phyloP scores from a whole-genome alignment of 2,329 filamentous ascomycete species.

The Onygenales sp. region DNA sequence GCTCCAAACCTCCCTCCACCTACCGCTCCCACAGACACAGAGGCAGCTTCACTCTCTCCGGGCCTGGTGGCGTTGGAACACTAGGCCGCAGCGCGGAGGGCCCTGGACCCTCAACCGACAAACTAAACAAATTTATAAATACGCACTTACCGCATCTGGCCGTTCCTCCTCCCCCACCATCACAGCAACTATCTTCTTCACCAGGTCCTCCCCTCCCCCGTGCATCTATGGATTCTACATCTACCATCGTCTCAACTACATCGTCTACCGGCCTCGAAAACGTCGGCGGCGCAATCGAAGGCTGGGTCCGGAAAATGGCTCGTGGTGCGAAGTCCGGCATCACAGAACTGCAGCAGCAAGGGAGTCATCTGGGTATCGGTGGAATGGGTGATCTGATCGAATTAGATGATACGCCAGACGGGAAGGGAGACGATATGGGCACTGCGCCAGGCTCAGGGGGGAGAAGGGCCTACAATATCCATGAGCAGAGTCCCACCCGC shows the following conservation, averaged over 20 bases:
- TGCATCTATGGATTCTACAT: slow-evolving; percentile 25
- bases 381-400: slow-evolving; percentile 36
- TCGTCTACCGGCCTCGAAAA: slow-evolving; percentile 56
- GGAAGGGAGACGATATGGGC: neutral
- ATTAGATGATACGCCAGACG: slow-evolving; percentile 27
- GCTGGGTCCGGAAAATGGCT: slow-evolving; percentile 79
- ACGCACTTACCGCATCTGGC: slow-evolving; percentile 73
- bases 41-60: slow-evolving; percentile 55
- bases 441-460: neutral
- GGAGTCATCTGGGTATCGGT: slow-evolving; percentile 17
- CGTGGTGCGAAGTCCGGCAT: slow-evolving; percentile 31
- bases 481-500: too few relatives aligned
- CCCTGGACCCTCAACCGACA: slow-evolving; percentile 70
- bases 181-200: slow-evolving; percentile 35
- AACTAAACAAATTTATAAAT: slow-evolving; percentile 72
- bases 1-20: slow-evolving; percentile 23
- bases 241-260: slow-evolving; percentile 21
- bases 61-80: slow-evolving; percentile 81
- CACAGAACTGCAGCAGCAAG: slow-evolving; percentile 29
- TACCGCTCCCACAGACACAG: slow-evolving; percentile 31
- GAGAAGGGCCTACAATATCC: too few relatives aligned
- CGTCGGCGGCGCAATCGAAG: slow-evolving; percentile 77
- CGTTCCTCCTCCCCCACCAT: slow-evolving; percentile 55
- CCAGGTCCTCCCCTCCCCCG: slow-evolving; percentile 16
- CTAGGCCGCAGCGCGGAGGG: slow-evolving; percentile 47